phyloP scores from a whole-genome alignment of 2,329 filamentous ascomycete species.

The Coleophoma cylindrospora region DNA sequence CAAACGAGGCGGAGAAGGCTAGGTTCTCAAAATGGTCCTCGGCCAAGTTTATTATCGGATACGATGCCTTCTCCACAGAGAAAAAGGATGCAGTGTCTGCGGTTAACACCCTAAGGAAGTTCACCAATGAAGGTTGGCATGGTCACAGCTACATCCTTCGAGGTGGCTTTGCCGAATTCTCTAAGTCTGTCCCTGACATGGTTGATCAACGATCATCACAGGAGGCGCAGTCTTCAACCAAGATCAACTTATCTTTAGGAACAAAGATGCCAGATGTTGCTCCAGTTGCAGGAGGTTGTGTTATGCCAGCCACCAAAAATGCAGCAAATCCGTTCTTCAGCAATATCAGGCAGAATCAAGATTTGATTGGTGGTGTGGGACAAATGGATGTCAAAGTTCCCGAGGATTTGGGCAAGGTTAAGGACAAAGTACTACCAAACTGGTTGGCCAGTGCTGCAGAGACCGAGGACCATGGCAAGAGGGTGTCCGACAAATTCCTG shows the following conservation, averaged over 20 bases:
- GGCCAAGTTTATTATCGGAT: constrained; percentile 76
- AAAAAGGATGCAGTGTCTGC: constrained; percentile 76
- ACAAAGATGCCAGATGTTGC: constrained; percentile 47
- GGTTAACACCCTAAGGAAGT: constrained; percentile 89
- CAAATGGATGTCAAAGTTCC: constrained; percentile 65
- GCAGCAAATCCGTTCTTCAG: constrained; percentile 86
- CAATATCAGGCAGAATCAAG: constrained; percentile 96
- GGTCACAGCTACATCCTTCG: constrained; percentile 71
- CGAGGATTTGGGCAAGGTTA: constrained; percentile 38
- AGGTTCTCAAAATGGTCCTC: constrained; percentile 74
- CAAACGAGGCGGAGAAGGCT: constrained; percentile 60
- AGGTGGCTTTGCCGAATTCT: constrained; percentile 77
- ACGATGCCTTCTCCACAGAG: constrained; percentile 73
- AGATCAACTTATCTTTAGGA: constrained; percentile 46
- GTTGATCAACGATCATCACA: constrained; percentile 47
- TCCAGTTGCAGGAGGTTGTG: constrained; percentile 85
- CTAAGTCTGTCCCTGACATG: constrained; percentile 57
- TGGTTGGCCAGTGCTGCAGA: constrained; percentile 74
- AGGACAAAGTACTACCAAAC: constrained; percentile 49
- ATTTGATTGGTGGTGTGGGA: constrained; percentile 87
- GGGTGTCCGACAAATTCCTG: constrained; percentile 78
- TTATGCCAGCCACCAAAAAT: constrained; percentile 65
- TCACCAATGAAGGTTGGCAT: constrained; percentile 74
- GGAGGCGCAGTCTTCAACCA: constrained; percentile 26
- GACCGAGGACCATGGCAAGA: constrained; percentile 67